A percentile compares a stretch with the other conserved stretches of the same genome.
These are phyloP conservation scores for Claviceps lovelessii DNA, from an alignment of 2,329 filamentous ascomycete species.

Conservation along the genomic window DNA sequence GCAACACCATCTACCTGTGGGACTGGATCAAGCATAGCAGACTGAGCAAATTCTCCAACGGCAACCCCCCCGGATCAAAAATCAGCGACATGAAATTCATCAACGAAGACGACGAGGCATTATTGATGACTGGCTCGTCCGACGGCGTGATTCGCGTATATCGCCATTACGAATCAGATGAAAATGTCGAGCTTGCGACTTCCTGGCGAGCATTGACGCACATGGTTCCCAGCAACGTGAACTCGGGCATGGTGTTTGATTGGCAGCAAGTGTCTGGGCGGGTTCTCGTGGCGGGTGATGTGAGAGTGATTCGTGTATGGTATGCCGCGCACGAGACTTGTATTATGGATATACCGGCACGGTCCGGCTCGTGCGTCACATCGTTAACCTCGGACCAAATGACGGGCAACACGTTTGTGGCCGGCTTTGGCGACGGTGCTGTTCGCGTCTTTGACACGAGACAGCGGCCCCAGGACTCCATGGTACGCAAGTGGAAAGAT, in stretches of 20 bases:
- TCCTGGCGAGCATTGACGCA: constrained; percentile 86
- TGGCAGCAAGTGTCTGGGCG: constrained; percentile 98
- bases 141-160: constrained; percentile 92
- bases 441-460: constrained; percentile 90
- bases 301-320: constrained; percentile 92
- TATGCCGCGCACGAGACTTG: constrained; percentile 89
- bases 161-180: constrained; percentile 71
- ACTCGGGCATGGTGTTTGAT: constrained; percentile 91
- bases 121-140: constrained; percentile 87
- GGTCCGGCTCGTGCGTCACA: constrained; percentile 90
- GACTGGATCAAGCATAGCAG: constrained; percentile 72
- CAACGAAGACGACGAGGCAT: constrained; percentile 93
- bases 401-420: constrained; percentile 89
- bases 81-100: constrained; percentile 96
- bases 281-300: constrained; percentile 88
- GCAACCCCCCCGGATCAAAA: constrained; percentile 77
- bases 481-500: constrained; percentile 95
- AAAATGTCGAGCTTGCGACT: constrained; percentile 69
- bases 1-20: constrained; percentile 82
- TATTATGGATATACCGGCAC: constrained; percentile 82
- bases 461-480: constrained; percentile 67
- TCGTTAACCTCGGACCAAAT: constrained; percentile 95
- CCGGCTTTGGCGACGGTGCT: constrained; percentile 90
- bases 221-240: constrained; percentile 84
- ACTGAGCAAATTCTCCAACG: constrained; percentile 80